Conservation (phyloP, 2,329 filamentous ascomycete genomes). For the Fusarium ramigenum region DNA sequence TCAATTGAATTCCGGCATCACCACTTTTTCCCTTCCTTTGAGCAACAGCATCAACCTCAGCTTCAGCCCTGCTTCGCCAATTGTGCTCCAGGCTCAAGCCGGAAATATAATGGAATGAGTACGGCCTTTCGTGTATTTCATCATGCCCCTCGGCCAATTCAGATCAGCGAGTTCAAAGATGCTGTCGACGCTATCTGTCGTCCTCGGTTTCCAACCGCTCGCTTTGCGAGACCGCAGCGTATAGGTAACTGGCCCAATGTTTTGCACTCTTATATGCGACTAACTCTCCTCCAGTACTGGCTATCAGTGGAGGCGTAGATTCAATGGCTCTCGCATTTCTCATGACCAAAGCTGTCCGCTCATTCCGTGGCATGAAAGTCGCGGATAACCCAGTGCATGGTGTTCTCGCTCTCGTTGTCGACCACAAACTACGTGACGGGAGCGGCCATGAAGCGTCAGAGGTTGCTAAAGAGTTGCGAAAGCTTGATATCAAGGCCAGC, state of each 20-base stretch:
- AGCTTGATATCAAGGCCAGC: constrained; percentile 48
- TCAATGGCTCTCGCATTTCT: constrained; percentile 95
- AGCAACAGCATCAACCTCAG: not conserved
- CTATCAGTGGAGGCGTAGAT: constrained; percentile 91
- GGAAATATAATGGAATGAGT: constrained; percentile 49
- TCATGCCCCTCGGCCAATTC: constrained; percentile 51
- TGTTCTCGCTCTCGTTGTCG: constrained; percentile 61
- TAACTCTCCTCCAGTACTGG: constrained; percentile 65
- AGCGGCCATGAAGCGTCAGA: constrained; percentile 62
- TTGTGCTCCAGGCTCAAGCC: constrained; percentile 24
- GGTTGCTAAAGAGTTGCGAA: constrained; percentile 54
- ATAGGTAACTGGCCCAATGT: constrained; percentile 51
- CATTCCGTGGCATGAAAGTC: constrained; percentile 50
- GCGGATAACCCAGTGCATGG: constrained; percentile 55
- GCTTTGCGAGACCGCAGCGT: constrained; percentile 47
- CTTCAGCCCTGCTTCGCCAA: constrained; percentile 1
- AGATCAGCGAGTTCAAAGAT: constrained; percentile 53
- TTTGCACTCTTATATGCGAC: not conserved
- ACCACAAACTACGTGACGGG: constrained; percentile 65
- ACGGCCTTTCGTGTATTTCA: constrained; percentile 48
- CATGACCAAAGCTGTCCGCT: constrained; percentile 60
- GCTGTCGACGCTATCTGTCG: constrained; percentile 60
- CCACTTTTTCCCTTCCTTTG: constrained; percentile 10
- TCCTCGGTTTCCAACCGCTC: constrained; percentile 59
- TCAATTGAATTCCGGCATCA: constrained; percentile 21